Percentiles rank a stretch among this genome's conserved stretches.
These are phyloP conservation scores for Lentinula aciculospora DNA, from an alignment of 768 basidiomycete genomes.

Conservation along the genomic window DNA sequence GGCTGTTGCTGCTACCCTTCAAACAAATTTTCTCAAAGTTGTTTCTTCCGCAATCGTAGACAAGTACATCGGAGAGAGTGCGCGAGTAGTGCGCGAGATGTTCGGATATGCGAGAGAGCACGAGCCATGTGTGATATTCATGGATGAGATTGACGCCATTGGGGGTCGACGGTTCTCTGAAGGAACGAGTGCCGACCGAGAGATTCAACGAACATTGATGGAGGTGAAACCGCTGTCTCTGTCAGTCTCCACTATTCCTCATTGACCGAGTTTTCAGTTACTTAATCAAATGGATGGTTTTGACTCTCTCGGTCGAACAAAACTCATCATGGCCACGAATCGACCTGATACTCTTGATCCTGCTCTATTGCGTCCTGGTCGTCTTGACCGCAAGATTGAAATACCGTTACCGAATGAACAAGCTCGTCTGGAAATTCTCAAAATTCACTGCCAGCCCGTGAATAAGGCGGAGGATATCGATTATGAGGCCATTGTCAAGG, in stretches of 20 bases:
- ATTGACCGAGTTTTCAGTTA: conserved; percentile 33
- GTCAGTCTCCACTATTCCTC: background rate
- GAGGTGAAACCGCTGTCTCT: conserved; percentile 48
- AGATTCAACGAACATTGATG: conserved; percentile 98
- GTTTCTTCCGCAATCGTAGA: conserved; percentile 97
- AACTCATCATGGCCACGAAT: conserved; percentile 99
- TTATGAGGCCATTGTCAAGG: conserved; percentile 97
- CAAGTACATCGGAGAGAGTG: conserved; percentile 98
- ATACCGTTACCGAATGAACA: conserved; percentile 97
- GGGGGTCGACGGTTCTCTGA: conserved; percentile 90
- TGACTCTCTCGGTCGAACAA: conserved; percentile 91
- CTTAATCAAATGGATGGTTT: conserved; percentile 99
- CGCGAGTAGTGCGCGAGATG: conserved; percentile 96
- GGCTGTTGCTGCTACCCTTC: conserved; percentile 89
- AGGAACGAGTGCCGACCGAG: conserved; percentile 95
- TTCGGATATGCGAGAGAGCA: conserved; percentile 97
- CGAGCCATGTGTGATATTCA: conserved; percentile 98
- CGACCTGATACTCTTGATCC: conserved; percentile 97
- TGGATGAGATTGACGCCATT: conserved; percentile 98
- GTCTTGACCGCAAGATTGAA: conserved; percentile 96
- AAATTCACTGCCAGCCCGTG: conserved; percentile 92
- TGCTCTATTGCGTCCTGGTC: conserved; percentile 91
- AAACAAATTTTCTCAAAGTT: conserved; percentile 97
- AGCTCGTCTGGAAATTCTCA: conserved; percentile 91
- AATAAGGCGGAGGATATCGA: conserved; percentile 96